Conservation (phyloP, 2,329 filamentous ascomycete genomes). For the Botrytis galanthina region DNA sequence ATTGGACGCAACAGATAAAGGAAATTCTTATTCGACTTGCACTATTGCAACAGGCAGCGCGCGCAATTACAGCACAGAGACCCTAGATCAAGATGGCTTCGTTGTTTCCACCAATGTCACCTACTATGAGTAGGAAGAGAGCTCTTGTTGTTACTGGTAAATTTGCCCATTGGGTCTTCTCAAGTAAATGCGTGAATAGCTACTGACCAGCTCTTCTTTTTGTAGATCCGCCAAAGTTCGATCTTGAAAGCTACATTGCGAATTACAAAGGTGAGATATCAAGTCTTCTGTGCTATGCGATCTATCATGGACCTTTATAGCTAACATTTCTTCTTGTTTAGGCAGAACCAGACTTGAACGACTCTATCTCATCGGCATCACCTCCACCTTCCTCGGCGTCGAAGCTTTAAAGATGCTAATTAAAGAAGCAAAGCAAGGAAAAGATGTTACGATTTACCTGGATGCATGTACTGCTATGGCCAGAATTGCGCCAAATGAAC, state of each 20-base stretch:
- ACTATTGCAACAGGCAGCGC: background rate
- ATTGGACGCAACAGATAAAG: background rate
- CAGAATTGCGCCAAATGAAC: conserved; percentile 61
- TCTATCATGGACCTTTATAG: background rate
- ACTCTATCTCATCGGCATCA: conserved; percentile 75
- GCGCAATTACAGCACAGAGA: background rate
- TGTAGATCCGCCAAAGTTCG: conserved; percentile 68
- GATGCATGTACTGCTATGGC: conserved; percentile 65
- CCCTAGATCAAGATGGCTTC: conserved; percentile 8
- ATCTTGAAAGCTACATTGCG: conserved; percentile 84
- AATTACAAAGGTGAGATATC: conserved; percentile 73
- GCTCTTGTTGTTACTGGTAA: conserved; percentile 27
- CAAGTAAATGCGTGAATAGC: background rate
- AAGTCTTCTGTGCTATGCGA: background rate
- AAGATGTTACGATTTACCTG: conserved; percentile 70
- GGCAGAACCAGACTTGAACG: conserved; percentile 80
- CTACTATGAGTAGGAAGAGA: conserved; percentile 26
- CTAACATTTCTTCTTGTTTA: conserved; percentile 40
- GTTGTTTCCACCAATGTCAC: conserved; percentile 17
- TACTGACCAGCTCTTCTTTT: conserved; percentile 16
- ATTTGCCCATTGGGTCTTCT: background rate
- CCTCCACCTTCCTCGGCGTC: conserved; percentile 69
- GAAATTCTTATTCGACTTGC: background rate
- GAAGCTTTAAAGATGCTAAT: conserved; percentile 82
- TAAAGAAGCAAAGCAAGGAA: conserved; percentile 70